Conservation (phyloP, 2,329 filamentous ascomycete genomes). For the Atkinsonella hypoxylon region DNA sequence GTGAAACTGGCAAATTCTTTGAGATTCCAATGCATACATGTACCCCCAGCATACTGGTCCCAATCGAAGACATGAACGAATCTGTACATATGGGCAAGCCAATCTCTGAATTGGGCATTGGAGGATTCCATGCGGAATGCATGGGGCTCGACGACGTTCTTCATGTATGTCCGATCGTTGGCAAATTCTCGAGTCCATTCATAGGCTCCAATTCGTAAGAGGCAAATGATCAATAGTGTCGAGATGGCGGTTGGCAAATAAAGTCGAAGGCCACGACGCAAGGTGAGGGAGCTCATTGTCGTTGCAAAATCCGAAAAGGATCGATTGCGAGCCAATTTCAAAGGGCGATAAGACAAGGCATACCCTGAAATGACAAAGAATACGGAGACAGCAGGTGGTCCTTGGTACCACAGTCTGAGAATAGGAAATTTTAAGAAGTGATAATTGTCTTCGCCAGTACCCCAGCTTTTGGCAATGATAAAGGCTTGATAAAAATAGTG, state of each 20-base stretch:
- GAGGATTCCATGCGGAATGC: conserved; percentile 25
- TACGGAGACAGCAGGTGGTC: conserved; percentile 44
- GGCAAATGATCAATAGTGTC: conserved; percentile 32
- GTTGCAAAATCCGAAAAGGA: conserved; percentile 26
- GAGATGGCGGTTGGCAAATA: conserved; percentile 39
- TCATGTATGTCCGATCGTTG: conserved; percentile 28
- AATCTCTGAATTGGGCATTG: conserved; percentile 31
- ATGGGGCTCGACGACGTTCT: conserved; percentile 38
- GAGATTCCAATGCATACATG: conserved; percentile 19
- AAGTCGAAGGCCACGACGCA: conserved; percentile 39
- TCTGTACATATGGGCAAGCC: conserved; percentile 34
- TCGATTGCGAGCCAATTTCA: conserved; percentile 32
- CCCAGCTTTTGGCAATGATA: conserved; percentile 38
- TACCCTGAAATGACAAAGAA: conserved; percentile 54
- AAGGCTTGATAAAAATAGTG: conserved; percentile 44
- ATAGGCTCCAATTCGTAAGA: conserved; percentile 34
- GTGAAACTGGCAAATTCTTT: neutral
- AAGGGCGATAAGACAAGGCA: conserved; percentile 41
- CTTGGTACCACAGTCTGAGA: conserved; percentile 40
- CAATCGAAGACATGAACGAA: conserved; percentile 41
- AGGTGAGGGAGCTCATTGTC: conserved; percentile 37
- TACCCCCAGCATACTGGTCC: conserved; percentile 34
- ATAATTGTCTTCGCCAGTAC: conserved; percentile 30
- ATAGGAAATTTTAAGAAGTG: conserved; percentile 40
- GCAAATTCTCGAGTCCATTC: conserved; percentile 36